Evolutionary conservation across 805 yeast genomes (phyloP).

Genomic region (Saccharomycopsis malanga): DNA sequence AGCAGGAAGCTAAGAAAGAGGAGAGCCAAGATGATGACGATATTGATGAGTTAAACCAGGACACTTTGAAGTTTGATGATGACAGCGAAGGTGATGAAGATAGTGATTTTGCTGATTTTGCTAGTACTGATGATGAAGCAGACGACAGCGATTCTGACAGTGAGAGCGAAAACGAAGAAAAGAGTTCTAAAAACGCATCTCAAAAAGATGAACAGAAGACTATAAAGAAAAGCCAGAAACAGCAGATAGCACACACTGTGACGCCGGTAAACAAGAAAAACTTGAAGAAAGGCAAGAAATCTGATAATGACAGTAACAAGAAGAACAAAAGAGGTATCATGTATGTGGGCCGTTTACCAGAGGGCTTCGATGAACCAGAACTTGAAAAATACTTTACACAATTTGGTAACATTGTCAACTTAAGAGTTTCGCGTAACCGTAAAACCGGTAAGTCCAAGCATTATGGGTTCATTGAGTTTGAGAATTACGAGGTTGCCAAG

Average conservation of each 20-base stretch:
- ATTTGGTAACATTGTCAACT: slow-evolving; percentile 77
- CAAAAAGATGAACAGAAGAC: slow-evolving; percentile 23
- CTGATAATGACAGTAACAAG: slow-evolving; percentile 24
- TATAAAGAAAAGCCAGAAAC: slow-evolving; percentile 21
- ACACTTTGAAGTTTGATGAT: slow-evolving; percentile 23
- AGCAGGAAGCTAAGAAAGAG: slow-evolving; percentile 9
- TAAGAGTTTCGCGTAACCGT: slow-evolving; percentile 81
- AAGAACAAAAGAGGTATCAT: slow-evolving; percentile 54
- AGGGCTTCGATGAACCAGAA: slow-evolving; percentile 82
- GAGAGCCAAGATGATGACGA: slow-evolving; percentile 19
- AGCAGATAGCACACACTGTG: slow-evolving; percentile 25
- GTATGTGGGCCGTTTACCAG: slow-evolving; percentile 88
- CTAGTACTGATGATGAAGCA: slow-evolving; percentile 23
- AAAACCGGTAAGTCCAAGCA: slow-evolving; percentile 88
- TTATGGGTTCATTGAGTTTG: slow-evolving; percentile 85
- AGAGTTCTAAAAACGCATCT: slow-evolving; percentile 22
- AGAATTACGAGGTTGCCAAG: slow-evolving; percentile 64
- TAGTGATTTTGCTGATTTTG: slow-evolving; percentile 20
- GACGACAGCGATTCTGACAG: slow-evolving; percentile 17
- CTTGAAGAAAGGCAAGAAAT: slow-evolving; percentile 23
- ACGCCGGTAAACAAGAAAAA: slow-evolving; percentile 26
- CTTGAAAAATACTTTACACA: slow-evolving; percentile 73
- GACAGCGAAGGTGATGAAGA: slow-evolving; percentile 25
- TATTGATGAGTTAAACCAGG: slow-evolving; percentile 27
- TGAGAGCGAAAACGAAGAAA: slow-evolving; percentile 22